Percentiles rank a stretch among this genome's conserved stretches.
These are phyloP conservation scores for Ophioceras dolichostomum DNA, from an alignment of 2,329 filamentous ascomycete genomes.

Conservation along the genomic window DNA sequence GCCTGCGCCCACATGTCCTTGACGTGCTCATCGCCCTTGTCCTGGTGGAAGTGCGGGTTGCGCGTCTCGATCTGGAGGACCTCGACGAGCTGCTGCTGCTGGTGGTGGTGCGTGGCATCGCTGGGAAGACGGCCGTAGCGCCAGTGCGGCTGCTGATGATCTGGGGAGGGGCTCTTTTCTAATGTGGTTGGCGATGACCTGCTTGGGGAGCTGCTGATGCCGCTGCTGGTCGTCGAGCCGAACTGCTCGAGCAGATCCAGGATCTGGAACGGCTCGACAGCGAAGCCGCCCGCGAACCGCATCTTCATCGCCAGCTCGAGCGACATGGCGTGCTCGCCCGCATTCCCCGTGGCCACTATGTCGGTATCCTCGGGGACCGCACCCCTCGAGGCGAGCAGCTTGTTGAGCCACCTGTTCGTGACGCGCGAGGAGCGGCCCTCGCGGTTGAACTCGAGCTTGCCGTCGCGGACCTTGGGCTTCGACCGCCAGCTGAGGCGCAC, in stretches of 20 bases:
- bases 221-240: slow-evolving; percentile 1
- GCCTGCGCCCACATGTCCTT: slow-evolving; percentile 15
- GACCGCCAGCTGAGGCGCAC: slow-evolving; percentile 19
- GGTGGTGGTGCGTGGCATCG: too few species aligned
- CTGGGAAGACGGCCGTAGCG: too few species aligned
- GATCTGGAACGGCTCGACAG: slow-evolving; percentile 20
- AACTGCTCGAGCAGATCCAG: slow-evolving; percentile 15
- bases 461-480: slow-evolving; percentile 17
- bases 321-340: slow-evolving; percentile 21
- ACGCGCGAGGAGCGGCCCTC: slow-evolving; percentile 17
- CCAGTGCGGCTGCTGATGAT: background rate
- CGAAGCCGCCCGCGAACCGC: slow-evolving; percentile 17
- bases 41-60: slow-evolving; percentile 19
- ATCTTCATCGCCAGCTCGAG: slow-evolving; percentile 21
- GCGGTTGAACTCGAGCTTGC: slow-evolving; percentile 11
- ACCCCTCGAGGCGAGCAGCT: slow-evolving; percentile 7
- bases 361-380: slow-evolving; percentile 1
- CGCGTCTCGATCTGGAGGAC: slow-evolving; percentile 17
- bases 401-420: slow-evolving; percentile 19
- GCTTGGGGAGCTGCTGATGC: background rate
- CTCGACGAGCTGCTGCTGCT: slow-evolving; percentile 7
- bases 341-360: slow-evolving; percentile 19
- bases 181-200: background rate
- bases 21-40: slow-evolving; percentile 15
- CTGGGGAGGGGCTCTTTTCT: background rate